These are phyloP conservation scores for Fistulinella prunicolor DNA, from an alignment of 768 basidiomycete genomes.

Conservation along the genomic window DNA sequence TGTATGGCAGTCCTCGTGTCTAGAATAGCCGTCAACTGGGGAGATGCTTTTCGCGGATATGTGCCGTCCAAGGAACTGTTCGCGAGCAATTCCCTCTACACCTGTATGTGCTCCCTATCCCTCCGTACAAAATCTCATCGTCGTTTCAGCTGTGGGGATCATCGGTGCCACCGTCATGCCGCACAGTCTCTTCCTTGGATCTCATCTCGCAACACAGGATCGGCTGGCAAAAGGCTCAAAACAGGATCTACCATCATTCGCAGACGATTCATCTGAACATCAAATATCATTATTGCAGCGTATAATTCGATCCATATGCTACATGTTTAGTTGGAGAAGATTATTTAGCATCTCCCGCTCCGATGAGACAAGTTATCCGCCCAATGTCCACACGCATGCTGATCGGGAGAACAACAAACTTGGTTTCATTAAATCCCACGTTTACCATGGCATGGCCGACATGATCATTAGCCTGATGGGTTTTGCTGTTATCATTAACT, in stretches of 20 bases:
- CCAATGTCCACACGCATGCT: constrained; percentile 41
- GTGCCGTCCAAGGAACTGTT: constrained; percentile 68
- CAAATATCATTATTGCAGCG: constrained; percentile 24
- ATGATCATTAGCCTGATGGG: constrained; percentile 69
- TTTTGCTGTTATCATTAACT: constrained; percentile 86
- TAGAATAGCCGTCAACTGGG: constrained; percentile 70
- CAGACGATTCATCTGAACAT: constrained; percentile 1
- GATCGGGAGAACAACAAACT: constrained; percentile 58
- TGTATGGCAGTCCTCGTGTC: constrained; percentile 79
- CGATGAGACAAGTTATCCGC: constrained; percentile 19
- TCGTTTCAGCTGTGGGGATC: constrained; percentile 58
- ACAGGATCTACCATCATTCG: constrained; percentile 13
- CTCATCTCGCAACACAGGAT: constrained; percentile 81
- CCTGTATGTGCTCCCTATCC: constrained; percentile 43
- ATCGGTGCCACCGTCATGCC: constrained; percentile 91
- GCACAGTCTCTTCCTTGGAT: constrained; percentile 88
- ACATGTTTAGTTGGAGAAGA: constrained; percentile 10
- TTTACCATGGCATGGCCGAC: constrained; percentile 66
- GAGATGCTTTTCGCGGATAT: constrained; percentile 68
- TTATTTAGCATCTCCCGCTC: constrained; percentile 25
- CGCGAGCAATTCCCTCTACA: constrained; percentile 56
- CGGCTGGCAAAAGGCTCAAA: constrained; percentile 44
- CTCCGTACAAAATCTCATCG: constrained; percentile 12
- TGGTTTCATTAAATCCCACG: constrained; percentile 56
- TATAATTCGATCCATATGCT: constrained; percentile 8